Percentiles rank a stretch among this genome's conserved stretches.
phyloP scores from a whole-genome alignment of 495 filamentous ascomycete genomes.

The Mycothermus thermophilus region DNA sequence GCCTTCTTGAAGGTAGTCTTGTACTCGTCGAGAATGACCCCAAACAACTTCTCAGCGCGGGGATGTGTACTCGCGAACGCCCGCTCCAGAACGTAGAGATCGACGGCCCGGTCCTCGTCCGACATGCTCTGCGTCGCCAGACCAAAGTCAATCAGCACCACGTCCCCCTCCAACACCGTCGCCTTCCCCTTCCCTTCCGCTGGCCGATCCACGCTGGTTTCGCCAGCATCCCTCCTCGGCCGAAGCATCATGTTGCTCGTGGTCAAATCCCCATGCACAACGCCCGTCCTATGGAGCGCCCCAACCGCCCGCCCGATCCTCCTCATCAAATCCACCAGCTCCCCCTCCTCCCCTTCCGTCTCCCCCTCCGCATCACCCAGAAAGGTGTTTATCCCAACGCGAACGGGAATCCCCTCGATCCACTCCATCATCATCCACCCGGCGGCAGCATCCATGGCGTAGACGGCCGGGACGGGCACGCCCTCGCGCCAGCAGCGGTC shows the following conservation, averaged over 20 bases:
- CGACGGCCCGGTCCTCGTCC: slow-evolving; percentile 90
- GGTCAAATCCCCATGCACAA: slow-evolving; percentile 91
- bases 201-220: slow-evolving; percentile 5
- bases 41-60: slow-evolving; percentile 63
- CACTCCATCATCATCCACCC: slow-evolving; percentile 89
- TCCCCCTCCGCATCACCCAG: slow-evolving; percentile 33
- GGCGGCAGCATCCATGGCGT: slow-evolving; percentile 55
- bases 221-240: slow-evolving; percentile 13
- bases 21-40: slow-evolving; percentile 43
- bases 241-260: slow-evolving; percentile 93
- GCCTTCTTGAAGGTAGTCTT: slow-evolving; percentile 37
- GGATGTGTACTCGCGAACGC: slow-evolving; percentile 97
- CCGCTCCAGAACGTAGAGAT: slow-evolving; percentile 91
- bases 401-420: slow-evolving; percentile 60
- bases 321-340: slow-evolving; percentile 44
- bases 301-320: slow-evolving; percentile 64
- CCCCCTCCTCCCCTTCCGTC: slow-evolving; percentile 20
- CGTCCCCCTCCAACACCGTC: slow-evolving; percentile 46
- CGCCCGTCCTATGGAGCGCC: slow-evolving; percentile 63
- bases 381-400: slow-evolving; percentile 53
- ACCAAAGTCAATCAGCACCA: slow-evolving; percentile 92
- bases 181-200: slow-evolving; percentile 11
- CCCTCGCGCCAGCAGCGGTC: slow-evolving; percentile 61
- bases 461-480: slow-evolving; percentile 61
- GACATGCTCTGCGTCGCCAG: slow-evolving; percentile 67